Evolutionary conservation across 352 stramenopile species (phyloP).

Genomic region (Phytophthora podocarpi): DNA sequence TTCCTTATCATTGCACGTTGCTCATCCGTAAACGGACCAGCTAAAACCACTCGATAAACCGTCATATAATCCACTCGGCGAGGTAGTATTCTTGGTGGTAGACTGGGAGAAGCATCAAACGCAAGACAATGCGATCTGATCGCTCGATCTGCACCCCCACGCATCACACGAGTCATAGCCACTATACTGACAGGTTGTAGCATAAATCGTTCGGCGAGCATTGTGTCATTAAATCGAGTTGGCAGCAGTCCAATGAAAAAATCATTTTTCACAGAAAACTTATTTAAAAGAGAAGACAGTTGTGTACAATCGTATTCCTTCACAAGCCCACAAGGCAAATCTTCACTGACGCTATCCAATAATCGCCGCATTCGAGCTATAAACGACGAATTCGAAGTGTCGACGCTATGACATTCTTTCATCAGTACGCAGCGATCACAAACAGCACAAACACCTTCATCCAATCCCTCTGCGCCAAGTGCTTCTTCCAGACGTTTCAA

Average conservation of each 20-base stretch:
- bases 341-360: no score
- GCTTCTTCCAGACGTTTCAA: no score
- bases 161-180: not conserved
- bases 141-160: not conserved
- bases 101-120: not conserved
- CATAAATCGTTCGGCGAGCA: not conserved
- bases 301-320: no score
- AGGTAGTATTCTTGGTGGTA: not conserved
- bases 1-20: not conserved
- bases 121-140: not conserved
- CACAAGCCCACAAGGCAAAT: no score
- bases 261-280: not conserved
- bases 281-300: no score
- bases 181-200: not conserved
- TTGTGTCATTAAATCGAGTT: not conserved
- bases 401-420: no score
- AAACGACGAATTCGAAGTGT: no score
- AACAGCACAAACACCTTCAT: no score
- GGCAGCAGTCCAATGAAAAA: not conserved
- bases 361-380: no score
- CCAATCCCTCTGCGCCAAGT: no score
- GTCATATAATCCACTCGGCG: no score
- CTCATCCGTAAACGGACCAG: not conserved
- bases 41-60: not conserved
- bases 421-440: no score